A percentile compares a stretch with the other conserved stretches of the same genome.
Evolutionary conservation across 495 filamentous ascomycete species (phyloP).

Genomic region (Penicillium diatomitis): DNA sequence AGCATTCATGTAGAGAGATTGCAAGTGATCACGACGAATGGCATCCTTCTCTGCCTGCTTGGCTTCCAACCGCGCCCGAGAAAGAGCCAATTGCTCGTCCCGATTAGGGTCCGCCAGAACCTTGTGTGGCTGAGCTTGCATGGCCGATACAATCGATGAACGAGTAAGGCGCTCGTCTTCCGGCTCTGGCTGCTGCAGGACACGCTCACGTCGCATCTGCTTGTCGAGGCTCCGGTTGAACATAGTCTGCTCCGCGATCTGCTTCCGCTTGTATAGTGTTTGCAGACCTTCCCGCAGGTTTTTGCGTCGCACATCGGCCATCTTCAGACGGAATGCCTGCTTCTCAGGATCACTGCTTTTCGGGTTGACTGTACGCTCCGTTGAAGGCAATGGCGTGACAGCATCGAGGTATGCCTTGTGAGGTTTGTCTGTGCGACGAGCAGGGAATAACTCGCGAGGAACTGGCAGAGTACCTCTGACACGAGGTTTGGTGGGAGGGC

Average conservation of each 20-base stretch:
- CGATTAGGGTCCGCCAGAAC: conserved; percentile 41
- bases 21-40: conserved; percentile 40
- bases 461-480: conserved; percentile 66
- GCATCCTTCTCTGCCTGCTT: conserved; percentile 28
- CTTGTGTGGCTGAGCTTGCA: conserved; percentile 27
- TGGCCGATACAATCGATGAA: conserved; percentile 36
- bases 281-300: conserved; percentile 56
- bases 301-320: conserved; percentile 49
- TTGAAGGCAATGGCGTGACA: conserved; percentile 29
- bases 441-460: conserved; percentile 56
- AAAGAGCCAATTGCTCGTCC: conserved; percentile 34
- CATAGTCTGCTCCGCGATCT: conserved; percentile 27
- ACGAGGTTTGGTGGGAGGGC: conserved; percentile 30
- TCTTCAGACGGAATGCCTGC: conserved; percentile 51
- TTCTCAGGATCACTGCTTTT: conserved; percentile 38
- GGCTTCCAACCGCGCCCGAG: conserved; percentile 28
- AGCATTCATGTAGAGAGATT: conserved; percentile 57
- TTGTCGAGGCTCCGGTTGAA: conserved; percentile 26
- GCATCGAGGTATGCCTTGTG: conserved; percentile 42
- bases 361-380: conserved; percentile 18
- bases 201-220: conserved; percentile 31
- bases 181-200: conserved; percentile 42
- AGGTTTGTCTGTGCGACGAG: conserved; percentile 41
- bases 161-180: conserved; percentile 55
- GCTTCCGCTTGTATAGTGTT: conserved; percentile 50